Conservation (phyloP, 2,329 filamentous ascomycete species). For the Diplodia intermedia region DNA sequence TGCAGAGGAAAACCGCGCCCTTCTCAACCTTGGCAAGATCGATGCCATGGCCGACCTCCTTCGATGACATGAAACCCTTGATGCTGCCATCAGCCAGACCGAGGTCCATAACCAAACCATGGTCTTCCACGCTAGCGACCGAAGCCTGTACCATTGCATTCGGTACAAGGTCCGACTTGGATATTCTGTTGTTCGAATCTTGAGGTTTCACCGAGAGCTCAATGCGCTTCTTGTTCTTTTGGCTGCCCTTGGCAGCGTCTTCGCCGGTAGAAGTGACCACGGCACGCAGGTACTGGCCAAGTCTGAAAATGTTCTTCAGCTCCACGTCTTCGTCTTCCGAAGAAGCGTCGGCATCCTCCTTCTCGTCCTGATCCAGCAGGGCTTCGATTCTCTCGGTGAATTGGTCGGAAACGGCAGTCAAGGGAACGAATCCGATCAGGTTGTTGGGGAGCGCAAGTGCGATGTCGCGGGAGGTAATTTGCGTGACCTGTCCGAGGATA, state of each 20-base stretch:
- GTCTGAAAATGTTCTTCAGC: constrained; percentile 74
- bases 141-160: constrained; percentile 86
- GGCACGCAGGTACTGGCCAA: constrained; percentile 88
- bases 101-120: constrained; percentile 92
- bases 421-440: constrained; percentile 83
- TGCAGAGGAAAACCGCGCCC: constrained; percentile 83
- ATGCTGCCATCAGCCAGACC: constrained; percentile 72
- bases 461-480: constrained; percentile 80
- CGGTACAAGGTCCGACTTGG: constrained; percentile 73
- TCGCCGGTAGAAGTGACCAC: constrained; percentile 81
- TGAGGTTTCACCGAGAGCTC: constrained; percentile 84
- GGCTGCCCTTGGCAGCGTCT: constrained; percentile 55
- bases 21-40: constrained; percentile 75
- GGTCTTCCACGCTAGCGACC: constrained; percentile 91
- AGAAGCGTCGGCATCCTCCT: constrained; percentile 59
- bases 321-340: constrained; percentile 69
- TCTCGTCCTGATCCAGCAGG: constrained; percentile 66
- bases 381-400: constrained; percentile 78
- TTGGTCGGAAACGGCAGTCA: constrained; percentile 87
- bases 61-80: constrained; percentile 84
- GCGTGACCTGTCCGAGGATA: constrained; percentile 83
- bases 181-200: constrained; percentile 77
- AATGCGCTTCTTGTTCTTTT: constrained; percentile 79
- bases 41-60: constrained; percentile 74
- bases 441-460: constrained; percentile 90